Evolutionary conservation across 352 stramenopile species (phyloP).

Genomic region (Phytopythium ostracodes): DNA sequence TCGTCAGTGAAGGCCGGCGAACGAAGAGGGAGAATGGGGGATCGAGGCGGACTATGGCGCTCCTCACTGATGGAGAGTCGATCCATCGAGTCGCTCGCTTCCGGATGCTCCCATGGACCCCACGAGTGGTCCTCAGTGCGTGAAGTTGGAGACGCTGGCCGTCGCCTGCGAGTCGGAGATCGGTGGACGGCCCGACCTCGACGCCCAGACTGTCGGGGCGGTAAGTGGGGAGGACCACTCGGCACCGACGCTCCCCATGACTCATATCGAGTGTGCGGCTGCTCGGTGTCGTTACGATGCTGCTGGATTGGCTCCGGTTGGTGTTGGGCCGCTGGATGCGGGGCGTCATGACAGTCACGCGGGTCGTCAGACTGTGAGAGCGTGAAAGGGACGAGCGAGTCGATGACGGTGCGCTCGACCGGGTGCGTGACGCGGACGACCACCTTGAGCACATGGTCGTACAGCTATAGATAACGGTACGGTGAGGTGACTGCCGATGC

Average conservation of each 20-base stretch:
- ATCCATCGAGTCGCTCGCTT: background rate
- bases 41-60: conserved; percentile 5
- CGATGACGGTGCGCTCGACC: conserved; percentile 42
- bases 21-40: background rate
- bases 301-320: background rate
- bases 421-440: conserved; percentile 35
- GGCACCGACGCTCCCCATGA: background rate
- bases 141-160: conserved; percentile 12
- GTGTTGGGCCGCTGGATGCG: background rate
- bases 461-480: conserved; percentile 24
- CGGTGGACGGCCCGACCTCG: background rate
- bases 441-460: conserved; percentile 45
- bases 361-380: conserved; percentile 11
- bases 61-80: background rate
- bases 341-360: background rate
- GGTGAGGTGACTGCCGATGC: background rate
- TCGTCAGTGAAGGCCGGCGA: conserved; percentile 8
- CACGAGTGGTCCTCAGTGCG: conserved; percentile 7
- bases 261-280: background rate
- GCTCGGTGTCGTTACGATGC: background rate
- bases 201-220: background rate
- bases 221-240: background rate
- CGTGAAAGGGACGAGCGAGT: conserved; percentile 52
- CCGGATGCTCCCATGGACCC: background rate
- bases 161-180: conserved; percentile 1